Conservation (phyloP, 2,329 filamentous ascomycete species). For the Trichoderma oligosporum region DNA sequence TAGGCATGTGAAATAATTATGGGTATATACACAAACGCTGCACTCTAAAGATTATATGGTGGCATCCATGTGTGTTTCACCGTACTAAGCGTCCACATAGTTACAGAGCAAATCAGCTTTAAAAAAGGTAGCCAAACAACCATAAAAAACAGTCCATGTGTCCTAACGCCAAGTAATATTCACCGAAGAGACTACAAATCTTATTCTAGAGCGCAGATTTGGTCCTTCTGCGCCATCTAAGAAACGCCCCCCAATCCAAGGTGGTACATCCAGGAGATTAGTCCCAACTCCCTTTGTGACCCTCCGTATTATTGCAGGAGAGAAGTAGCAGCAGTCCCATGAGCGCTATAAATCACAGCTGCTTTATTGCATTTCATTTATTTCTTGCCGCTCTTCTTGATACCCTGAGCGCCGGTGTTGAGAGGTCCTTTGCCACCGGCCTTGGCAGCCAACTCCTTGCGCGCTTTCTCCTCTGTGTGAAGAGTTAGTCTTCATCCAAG, state of each 20-base stretch:
- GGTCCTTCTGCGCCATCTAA: neutral
- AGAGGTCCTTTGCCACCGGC: constrained; percentile 84
- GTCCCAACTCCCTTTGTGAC: neutral
- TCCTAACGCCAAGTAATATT: constrained; percentile 8
- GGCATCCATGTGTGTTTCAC: no score
- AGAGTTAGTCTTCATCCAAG: constrained; percentile 22
- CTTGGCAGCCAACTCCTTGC: constrained; percentile 78
- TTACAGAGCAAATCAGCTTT: no score
- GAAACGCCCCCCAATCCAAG: neutral
- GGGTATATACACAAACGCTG: no score
- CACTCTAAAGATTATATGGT: no score
- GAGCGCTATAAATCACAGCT: constrained; percentile 9
- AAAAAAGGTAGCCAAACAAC: no score
- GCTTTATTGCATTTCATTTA: constrained; percentile 39
- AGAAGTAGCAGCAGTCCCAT: neutral
- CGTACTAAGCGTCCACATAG: no score
- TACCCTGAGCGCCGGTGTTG: constrained; percentile 78
- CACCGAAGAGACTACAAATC: neutral
- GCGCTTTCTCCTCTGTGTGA: constrained; percentile 72
- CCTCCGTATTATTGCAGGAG: neutral
- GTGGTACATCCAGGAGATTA: neutral
- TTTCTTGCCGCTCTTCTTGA: constrained; percentile 99
- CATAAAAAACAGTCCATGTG: neutral
- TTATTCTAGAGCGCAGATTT: neutral
- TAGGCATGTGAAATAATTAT: no score